Evolutionary conservation across 257 asterid species (phyloP).

Genomic region (Verbena officinalis): DNA sequence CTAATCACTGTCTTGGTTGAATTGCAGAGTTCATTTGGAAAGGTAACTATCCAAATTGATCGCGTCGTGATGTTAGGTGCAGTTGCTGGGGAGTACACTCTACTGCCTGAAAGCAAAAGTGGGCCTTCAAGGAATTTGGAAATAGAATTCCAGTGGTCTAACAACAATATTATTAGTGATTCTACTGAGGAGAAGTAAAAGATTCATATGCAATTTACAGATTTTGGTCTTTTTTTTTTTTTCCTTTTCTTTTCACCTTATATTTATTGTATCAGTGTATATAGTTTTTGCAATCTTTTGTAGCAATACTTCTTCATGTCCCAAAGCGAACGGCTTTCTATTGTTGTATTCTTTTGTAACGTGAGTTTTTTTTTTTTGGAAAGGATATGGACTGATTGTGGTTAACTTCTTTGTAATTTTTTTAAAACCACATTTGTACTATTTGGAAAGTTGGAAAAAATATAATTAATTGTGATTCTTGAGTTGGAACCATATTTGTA

Average conservation of each 20-base stretch:
- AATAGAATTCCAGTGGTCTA: conserved; percentile 96
- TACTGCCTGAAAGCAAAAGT: conserved; percentile 90
- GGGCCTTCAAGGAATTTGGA: conserved; percentile 93
- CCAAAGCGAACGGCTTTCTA: conserved; percentile 30
- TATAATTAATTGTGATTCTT: conserved; percentile 21
- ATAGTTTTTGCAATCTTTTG: conserved; percentile 37
- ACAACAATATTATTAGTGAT: conserved; percentile 38
- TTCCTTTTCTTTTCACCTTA: conserved; percentile 7
- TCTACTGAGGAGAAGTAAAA: conserved; percentile 15
- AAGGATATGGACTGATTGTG: conserved; percentile 4
- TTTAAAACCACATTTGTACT: conserved; percentile 19
- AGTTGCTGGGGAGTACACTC: conserved; percentile 92
- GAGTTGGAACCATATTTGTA: conserved; percentile 5
- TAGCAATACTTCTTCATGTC: conserved; percentile 21
- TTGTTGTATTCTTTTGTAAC: conserved; percentile 46
- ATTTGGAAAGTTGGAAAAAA: conserved; percentile 20
- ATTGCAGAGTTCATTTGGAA: conserved; percentile 91
- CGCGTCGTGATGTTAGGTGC: conserved; percentile 99
- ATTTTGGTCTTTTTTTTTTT: conserved; percentile 20
- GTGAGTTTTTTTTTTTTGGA: conserved; percentile 26
- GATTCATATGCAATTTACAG: conserved; percentile 26
- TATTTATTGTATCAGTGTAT: conserved; percentile 40
- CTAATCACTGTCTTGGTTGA: conserved; percentile 12
- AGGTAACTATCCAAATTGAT: conserved; percentile 96
- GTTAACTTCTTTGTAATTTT: conserved; percentile 2